Evolutionary conservation across 805 yeast genomes (phyloP), one percentile per base, ranked within the genome.

Genomic region (Nadsonia fulvescens): DNA sequence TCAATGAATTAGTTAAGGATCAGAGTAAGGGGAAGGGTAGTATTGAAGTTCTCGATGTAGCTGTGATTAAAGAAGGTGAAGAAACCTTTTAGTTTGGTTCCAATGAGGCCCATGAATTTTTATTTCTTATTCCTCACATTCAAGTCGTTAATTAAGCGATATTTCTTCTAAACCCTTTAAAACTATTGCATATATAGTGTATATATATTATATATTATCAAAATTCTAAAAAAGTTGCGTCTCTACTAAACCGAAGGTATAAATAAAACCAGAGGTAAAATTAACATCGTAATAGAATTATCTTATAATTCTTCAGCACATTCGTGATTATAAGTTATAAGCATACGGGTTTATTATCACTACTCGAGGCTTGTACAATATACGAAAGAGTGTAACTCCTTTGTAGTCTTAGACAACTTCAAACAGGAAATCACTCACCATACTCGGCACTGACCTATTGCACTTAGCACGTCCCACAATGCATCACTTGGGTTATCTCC

Each of bases 31-130:
- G 70, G 3, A 63, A 61, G 34, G 89, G 81, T 2, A 54, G 67
- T 2, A 58, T 82, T 4, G 93, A 83, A 47, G 89, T 83, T 5
- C 51, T 83, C 33, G 93, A 81, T 38, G 73, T 77, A 75, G 86
- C 92, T 9, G 93, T 78, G 7, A 60, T 74, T n/a, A 70, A 67
- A 34, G 73, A 70, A 30, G 58, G 57, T n/a, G 63, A 56, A 12
- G 21, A 28, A 12, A 34, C 30, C 15, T 18, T 41, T 14, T 37
- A 34, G 27, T 6, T 5, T 11, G 16, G 8, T 8, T 22, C 8
- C 14, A 22, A 8, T 10, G 12, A 15, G 8, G 11, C 8, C 22
- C 8, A 14, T 15, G 21, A 6, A 5, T 17, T 17, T 6, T 7
- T 22, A 17, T 22, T 9, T 19, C 9, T 7, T 20, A n/a, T n/a